Evolutionary conservation across 1,284 basidiomycete genomes (phyloP).

Genomic region (Ustilago sp.): DNA sequence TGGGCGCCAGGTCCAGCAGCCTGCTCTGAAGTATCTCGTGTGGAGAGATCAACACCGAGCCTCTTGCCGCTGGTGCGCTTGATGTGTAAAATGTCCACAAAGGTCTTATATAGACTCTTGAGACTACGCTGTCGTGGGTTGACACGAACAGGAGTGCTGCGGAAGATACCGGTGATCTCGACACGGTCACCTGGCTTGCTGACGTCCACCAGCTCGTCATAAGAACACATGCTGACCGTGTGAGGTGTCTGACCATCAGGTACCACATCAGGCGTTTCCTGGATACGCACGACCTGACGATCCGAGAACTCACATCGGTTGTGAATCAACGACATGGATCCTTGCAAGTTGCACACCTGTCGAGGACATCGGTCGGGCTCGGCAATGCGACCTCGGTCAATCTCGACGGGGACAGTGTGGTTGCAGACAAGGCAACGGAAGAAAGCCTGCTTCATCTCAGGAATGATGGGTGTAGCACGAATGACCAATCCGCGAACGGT

Average conservation of each 20-base stretch:
- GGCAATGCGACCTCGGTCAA: constrained; percentile 93
- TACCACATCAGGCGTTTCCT: constrained; percentile 97
- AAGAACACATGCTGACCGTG: constrained; percentile 93
- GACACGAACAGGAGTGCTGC: constrained; percentile 90
- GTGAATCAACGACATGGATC: constrained; percentile 94
- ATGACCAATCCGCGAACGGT: constrained; percentile 97
- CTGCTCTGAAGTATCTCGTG: constrained; percentile 72
- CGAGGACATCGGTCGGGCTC: constrained; percentile 92
- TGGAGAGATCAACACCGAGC: constrained; percentile 84
- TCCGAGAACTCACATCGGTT: constrained; percentile 97
- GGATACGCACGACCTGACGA: constrained; percentile 91
- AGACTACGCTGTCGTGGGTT: constrained; percentile 91
- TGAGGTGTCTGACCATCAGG: constrained; percentile 98
- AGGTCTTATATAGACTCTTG: constrained; percentile 97
- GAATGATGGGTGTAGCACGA: constrained; percentile 95
- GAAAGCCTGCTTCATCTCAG: constrained; percentile 97
- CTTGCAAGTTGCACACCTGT: constrained; percentile 86
- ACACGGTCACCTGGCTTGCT: constrained; percentile 94
- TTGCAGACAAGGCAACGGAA: constrained; percentile 97
- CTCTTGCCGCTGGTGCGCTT: constrained; percentile 78
- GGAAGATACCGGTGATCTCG: constrained; percentile 91
- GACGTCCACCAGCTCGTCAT: constrained; percentile 96
- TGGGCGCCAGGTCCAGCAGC: constrained; percentile 72
- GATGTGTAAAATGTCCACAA: constrained; percentile 93
- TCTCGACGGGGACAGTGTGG: constrained; percentile 93